Percentiles rank a stretch among this genome's conserved stretches.
Conservation (phyloP, 768 basidiomycete species). For the Mycena leptocephala region DNA sequence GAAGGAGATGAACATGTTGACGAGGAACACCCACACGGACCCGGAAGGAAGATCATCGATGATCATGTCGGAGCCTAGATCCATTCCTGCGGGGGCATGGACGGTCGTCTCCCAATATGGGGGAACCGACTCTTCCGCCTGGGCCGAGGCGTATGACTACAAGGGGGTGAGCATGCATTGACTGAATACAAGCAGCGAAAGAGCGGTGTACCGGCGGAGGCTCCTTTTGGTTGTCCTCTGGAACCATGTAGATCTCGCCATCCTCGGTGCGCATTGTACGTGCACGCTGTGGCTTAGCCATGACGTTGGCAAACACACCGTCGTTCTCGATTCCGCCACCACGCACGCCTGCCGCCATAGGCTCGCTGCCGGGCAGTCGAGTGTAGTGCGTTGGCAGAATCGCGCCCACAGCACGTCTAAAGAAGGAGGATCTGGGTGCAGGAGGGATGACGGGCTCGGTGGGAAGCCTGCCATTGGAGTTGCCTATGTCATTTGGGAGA, state of each 20-base stretch:
- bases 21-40: constrained; percentile 78
- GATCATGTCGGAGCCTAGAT: constrained; percentile 74
- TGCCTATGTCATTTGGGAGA: constrained; percentile 79
- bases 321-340: constrained; percentile 90
- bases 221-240: constrained; percentile 88
- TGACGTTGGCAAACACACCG: constrained; percentile 96
- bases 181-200: not conserved
- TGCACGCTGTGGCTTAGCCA: constrained; percentile 83
- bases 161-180: not conserved
- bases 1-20: constrained; percentile 89
- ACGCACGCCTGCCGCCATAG: constrained; percentile 50
- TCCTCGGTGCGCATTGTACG: constrained; percentile 65
- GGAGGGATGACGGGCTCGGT: constrained; percentile 59
- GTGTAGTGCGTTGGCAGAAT: constrained; percentile 80
- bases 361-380: constrained; percentile 57
- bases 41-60: constrained; percentile 95
- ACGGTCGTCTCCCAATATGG: constrained; percentile 98
- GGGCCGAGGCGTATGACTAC: constrained; percentile 90
- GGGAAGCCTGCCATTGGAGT: constrained; percentile 80
- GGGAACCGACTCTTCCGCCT: constrained; percentile 87
- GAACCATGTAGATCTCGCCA: constrained; percentile 75
- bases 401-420: constrained; percentile 72
- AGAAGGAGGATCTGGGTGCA: constrained; percentile 64
- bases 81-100: constrained; percentile 76
- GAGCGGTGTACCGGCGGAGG: constrained; percentile 83